Base-by-base conservation (phyloP, 2,329 filamentous ascomycete species). In the Corynespora cassiicola region DNA sequence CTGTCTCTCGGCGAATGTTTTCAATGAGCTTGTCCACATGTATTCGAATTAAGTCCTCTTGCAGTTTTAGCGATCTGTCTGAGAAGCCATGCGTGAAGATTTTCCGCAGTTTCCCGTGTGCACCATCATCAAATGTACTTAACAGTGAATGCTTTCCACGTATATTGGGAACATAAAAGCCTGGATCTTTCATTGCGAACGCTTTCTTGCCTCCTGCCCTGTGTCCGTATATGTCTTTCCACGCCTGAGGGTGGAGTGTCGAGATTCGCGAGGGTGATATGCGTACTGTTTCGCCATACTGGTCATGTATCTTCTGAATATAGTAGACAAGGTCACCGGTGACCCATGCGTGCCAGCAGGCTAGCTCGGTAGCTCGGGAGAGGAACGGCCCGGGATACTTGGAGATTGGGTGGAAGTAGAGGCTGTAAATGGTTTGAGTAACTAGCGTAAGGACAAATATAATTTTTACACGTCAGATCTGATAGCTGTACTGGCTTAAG, bases 341-440 rank as follows among this genome's bases (percentile, higher is more conserved):
- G n/a, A n/a, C n/a, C n/a, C n/a, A n/a, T n/a, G n/a, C n/a, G n/a
- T n/a, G n/a, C n/a, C n/a, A n/a, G n/a, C n/a, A n/a, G n/a, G n/a
- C n/a, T 12, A 73, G 45, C 6, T 70, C 39, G 26, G 66, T 64
- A 12, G 63, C 58, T 7, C 66, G 65, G n/a, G n/a, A n/a, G 6
- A 68, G 35, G 24, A 56, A 68, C 1, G 74, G 73, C 2, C 73
- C 75, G 8, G 74, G 74, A 29, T 68, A 73, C 27, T 64, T 65
- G 27, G 63, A 59, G 1, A 75, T 59, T 3, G 72, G 73, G 23
- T 73, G 67, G 40, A 75, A 68, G 46, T 64, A 71, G 8, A 64
- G 4, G 22, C 32, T 31, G 31, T 44, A 44, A 11, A 44, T 8
- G 9, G 24, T 16, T 10, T 11, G 10, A 15, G 33, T n/a, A n/a